These are phyloP conservation scores for Apocynum venetum DNA, from an alignment of 257 asterid genomes.

Conservation along the genomic window DNA sequence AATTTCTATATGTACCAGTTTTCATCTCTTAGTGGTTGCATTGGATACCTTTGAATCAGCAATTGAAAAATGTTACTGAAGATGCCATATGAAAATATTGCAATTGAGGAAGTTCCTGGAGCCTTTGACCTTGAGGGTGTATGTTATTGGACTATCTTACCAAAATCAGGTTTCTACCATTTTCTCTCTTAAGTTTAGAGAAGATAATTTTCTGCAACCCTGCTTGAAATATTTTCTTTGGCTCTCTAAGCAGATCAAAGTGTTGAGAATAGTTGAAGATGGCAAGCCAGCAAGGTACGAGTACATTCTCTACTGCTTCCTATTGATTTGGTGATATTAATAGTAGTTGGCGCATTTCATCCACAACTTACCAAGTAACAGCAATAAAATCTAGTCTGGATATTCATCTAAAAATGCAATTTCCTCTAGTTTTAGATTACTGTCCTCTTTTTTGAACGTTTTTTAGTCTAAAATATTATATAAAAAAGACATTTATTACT, in stretches of 20 bases:
- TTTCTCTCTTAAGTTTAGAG: background rate
- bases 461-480: no score
- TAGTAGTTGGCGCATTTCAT: background rate
- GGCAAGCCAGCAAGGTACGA: background rate
- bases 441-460: no score
- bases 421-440: background rate
- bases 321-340: background rate
- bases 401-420: background rate
- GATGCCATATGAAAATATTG: no score
- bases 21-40: background rate
- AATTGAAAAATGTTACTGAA: background rate
- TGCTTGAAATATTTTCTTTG: background rate
- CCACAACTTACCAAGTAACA: background rate
- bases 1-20: background rate
- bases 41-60: background rate
- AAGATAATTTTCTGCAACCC: background rate
- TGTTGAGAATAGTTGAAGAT: background rate
- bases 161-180: background rate
- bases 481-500: no score
- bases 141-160: background rate
- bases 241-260: background rate
- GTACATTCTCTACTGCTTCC: background rate
- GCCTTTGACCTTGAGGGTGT: background rate
- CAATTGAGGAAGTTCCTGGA: background rate
- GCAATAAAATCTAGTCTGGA: background rate